Conservation (phyloP, 257 asterid genomes). For the Solanum boliviense region DNA sequence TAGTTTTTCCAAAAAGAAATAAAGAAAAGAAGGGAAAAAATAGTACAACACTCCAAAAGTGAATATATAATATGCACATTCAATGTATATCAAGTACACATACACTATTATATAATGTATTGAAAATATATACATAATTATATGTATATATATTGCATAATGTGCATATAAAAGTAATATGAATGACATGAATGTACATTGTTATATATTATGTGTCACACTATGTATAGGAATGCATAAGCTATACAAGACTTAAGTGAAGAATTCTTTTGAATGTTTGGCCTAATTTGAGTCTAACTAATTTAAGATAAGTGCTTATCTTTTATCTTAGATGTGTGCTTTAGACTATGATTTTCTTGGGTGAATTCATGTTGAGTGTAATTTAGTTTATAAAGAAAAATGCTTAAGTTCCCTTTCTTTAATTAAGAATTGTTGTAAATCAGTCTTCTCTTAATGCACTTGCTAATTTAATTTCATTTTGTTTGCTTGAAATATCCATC, state of each 20-base stretch:
- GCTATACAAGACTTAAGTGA: neutral
- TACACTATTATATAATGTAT: neutral
- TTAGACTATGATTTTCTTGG: neutral
- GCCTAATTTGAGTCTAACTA: neutral
- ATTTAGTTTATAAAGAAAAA: no score
- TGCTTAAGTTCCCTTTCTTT: no score
- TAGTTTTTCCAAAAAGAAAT: no score
- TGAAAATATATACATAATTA: no score
- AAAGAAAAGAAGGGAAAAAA: no score
- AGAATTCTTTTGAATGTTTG: neutral
- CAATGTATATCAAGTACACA: neutral
- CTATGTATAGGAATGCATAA: neutral
- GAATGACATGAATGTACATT: neutral
- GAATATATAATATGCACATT: neutral
- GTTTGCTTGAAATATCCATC: no score
- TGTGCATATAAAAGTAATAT: neutral
- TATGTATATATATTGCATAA: neutral
- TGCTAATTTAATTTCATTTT: no score
- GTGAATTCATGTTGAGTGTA: neutral
- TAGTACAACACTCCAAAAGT: neutral
- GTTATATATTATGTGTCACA: neutral
- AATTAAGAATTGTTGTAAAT: no score
- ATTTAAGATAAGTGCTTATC: no score
- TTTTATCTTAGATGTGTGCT: no score
- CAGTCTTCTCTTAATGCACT: no score